Base-by-base conservation (phyloP, 2,329 filamentous ascomycete genomes). In the Nannizziopsis barbatae region DNA sequence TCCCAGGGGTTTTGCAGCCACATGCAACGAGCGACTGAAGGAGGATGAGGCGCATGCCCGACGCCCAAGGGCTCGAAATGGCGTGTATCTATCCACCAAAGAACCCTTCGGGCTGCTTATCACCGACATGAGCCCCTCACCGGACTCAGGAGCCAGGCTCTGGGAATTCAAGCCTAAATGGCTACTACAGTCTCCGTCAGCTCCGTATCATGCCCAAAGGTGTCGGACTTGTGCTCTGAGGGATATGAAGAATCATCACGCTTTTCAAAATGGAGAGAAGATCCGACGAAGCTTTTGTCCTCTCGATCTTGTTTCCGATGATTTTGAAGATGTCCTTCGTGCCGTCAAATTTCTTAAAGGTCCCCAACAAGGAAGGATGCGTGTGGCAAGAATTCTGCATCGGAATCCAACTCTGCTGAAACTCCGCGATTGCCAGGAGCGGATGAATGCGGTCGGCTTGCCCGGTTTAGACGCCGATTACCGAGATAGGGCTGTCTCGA, bases 101-200 rank as follows among this genome's bases (percentile, higher is more conserved):
- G 77, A 83, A 55, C 63, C 62, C 2, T 76, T 79, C 58, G 85
- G 80, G 5, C 76, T 87, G 57, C 66, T 90, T 2, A 75, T 90
- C 42, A 81, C 82, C 52, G 83, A 89, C 59, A 89, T 90, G 83
- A 75, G 74, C 2, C 68, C 71, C 5, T 57, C 57, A 22, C 56
- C 57, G 7, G 62, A 62, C 12, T 58, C 62, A 0, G 60, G 58
- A 2, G 58, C 60, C 42, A 63, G 42, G 39, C 61, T 84, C 30
- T 68, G 85, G 49, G 84, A 90, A 62, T 83, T 90, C 66, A 92
- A 92, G 62, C 85, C 86, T 11, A 92, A 92, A 65, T 92, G 86
- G 86, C 75, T 92, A 20, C 68, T 74, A 7, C 84, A 88, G 62
- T 89, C 84, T 1, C 84, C 81, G 3, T 80, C 77, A 33, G 84